Conservation (phyloP, 805 yeast species). For the Lipomyces lipofer region DNA sequence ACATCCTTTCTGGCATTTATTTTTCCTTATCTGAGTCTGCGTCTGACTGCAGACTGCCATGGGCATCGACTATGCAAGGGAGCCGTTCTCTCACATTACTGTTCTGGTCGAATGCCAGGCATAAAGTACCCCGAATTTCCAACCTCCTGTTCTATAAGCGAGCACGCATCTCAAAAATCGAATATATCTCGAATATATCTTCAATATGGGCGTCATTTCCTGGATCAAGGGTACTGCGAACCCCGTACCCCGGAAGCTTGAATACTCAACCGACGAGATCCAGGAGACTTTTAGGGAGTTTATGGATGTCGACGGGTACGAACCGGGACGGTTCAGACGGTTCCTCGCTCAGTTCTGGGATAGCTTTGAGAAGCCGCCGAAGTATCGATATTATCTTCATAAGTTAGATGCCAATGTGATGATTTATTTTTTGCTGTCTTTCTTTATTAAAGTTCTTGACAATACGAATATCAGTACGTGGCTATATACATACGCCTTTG, state of each 20-base stretch:
- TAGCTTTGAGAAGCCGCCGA: slow-evolving; percentile 14
- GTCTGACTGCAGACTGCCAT: too few relatives aligned
- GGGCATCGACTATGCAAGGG: too few relatives aligned
- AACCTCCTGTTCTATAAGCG: too few relatives aligned
- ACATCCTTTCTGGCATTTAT: too few relatives aligned
- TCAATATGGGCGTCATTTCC: not conserved
- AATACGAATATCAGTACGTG: slow-evolving; percentile 32
- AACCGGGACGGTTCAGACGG: not conserved
- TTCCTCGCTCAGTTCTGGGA: slow-evolving; percentile 16
- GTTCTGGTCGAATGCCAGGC: too few relatives aligned
- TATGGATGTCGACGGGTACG: not conserved
- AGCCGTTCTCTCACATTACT: too few relatives aligned
- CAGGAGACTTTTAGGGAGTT: not conserved
- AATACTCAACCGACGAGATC: slow-evolving; percentile 5
- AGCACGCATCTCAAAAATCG: too few relatives aligned
- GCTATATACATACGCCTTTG: too few relatives aligned
- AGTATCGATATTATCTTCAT: slow-evolving; percentile 5
- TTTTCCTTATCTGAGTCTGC: too few relatives aligned
- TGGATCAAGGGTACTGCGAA: slow-evolving; percentile 2
- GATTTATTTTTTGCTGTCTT: slow-evolving; percentile 14
- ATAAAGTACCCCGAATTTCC: too few relatives aligned
- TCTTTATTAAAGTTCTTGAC: slow-evolving; percentile 12
- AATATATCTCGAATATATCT: too few relatives aligned
- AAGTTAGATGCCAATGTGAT: slow-evolving; percentile 10
- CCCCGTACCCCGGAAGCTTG: not conserved